These are phyloP conservation scores for Russula sp. DNA, from an alignment of 768 basidiomycete species.

Conservation along the genomic window DNA sequence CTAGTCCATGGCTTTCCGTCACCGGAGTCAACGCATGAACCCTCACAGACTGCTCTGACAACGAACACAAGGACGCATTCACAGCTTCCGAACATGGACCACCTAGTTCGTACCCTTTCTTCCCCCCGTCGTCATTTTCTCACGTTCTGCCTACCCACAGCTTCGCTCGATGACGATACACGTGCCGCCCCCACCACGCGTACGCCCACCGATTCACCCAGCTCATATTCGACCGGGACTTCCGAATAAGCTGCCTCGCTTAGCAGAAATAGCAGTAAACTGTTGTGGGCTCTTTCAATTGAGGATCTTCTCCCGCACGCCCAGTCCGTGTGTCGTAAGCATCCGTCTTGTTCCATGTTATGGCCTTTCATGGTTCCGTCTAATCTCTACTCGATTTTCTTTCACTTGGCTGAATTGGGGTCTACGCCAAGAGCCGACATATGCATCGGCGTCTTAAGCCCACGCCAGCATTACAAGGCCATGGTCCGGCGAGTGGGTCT, in stretches of 20 bases:
- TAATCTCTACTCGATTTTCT: neutral
- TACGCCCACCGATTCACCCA: slow-evolving; percentile 10
- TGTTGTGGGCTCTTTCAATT: slow-evolving; percentile 14
- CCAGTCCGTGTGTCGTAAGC: slow-evolving; percentile 10
- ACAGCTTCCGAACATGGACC: neutral
- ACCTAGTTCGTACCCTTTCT: slow-evolving; percentile 7
- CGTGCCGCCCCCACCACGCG: neutral
- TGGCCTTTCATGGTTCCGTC: neutral
- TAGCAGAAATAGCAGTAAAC: slow-evolving; percentile 1
- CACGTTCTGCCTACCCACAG: neutral
- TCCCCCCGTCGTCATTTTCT: slow-evolving; percentile 13
- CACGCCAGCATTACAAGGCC: slow-evolving; percentile 12
- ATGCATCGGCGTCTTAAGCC: slow-evolving; percentile 10
- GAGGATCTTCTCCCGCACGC: slow-evolving; percentile 19
- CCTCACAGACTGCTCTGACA: slow-evolving; percentile 3
- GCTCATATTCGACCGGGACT: slow-evolving; percentile 21
- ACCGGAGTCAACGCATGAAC: neutral
- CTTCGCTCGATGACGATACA: neutral
- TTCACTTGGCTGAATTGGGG: neutral
- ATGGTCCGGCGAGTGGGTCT: neutral
- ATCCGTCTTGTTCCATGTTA: slow-evolving; percentile 19
- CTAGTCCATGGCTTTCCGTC: slow-evolving; percentile 14
- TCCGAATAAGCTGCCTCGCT: slow-evolving; percentile 13
- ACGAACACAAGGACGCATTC: neutral
- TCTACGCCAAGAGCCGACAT: slow-evolving; percentile 16